Base-by-base conservation (phyloP, 345 rosid species). In the Citrus hindsii region DNA sequence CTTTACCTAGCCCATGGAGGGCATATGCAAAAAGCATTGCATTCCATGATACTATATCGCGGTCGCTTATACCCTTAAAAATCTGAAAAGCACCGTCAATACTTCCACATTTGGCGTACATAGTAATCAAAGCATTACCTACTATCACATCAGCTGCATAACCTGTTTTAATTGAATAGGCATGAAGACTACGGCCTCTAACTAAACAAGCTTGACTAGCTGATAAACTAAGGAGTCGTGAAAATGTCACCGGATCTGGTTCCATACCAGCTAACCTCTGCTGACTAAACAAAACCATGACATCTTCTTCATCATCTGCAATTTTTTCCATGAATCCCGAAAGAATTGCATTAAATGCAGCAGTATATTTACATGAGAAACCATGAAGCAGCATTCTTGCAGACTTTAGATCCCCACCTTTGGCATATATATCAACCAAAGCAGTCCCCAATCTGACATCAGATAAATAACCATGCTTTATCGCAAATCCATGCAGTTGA, bases 381-480 rank as follows among this genome's bases (percentile, higher is more conserved):
- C 76, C 64, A 62, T 77, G 70, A 0, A 79, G 76, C 32, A 84
- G 63, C 51, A 37, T 37, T 70, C 65, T 84, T 46, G 89, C 80
- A 37, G 73, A 71, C 37, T 76, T 35, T 4, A 81, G 38, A 76
- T 81, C 61, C 35, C 88, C 86, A 10, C 90, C 87, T 83, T 87
- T 89, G 8, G 90, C 82, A 75, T 86, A 88, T 78, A 88, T 77
- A 55, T 88, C 88, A 38, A 86, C 69, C 25, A 88, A 83, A 30
- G 87, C 87, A 2, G 90, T 81, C 9, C 78, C 83, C 7, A 86
- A 48, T 71, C 69, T 56, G 83, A 30, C 62, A 67, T 78, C 3
- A 55, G 79, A 3, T 62, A 4, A 51, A 67, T 73, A 46, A 59
- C 65, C 48, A 21, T 61, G 66, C 51, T 76, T 82, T 59, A 58